Evolutionary conservation across 805 yeast genomes (phyloP).

Genomic region (Ogataea nonfermentans): DNA sequence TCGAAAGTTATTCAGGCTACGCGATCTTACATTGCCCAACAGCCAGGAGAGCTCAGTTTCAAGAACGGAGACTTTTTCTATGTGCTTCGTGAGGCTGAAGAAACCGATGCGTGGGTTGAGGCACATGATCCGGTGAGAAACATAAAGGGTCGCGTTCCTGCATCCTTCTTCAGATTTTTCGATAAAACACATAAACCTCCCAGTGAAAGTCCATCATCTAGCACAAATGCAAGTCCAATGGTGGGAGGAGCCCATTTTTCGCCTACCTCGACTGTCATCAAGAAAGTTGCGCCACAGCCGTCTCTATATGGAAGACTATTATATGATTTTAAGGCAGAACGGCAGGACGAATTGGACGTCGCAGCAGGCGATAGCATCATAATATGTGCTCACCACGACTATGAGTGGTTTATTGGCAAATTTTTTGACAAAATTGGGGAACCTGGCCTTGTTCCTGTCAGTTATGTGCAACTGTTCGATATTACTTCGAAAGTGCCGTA

Average conservation of each 20-base stretch:
- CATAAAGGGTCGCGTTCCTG: constrained; percentile 83
- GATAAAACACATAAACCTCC: constrained; percentile 51
- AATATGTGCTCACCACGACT: constrained; percentile 93
- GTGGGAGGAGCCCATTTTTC: constrained; percentile 12
- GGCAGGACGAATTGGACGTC: constrained; percentile 82
- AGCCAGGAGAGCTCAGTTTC: constrained; percentile 78
- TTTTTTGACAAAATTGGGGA: constrained; percentile 95
- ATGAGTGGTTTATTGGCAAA: constrained; percentile 97
- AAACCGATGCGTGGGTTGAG: constrained; percentile 63
- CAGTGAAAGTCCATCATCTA: constrained; percentile 17
- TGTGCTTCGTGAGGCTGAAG: constrained; percentile 58
- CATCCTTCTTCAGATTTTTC: constrained; percentile 75
- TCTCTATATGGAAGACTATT: constrained; percentile 77
- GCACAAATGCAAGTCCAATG: constrained; percentile 21
- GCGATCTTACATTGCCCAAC: constrained; percentile 72
- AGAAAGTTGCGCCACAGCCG: constrained; percentile 26
- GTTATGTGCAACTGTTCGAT: constrained; percentile 84
- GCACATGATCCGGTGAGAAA: constrained; percentile 84
- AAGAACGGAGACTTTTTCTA: constrained; percentile 85
- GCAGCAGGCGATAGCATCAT: constrained; percentile 84
- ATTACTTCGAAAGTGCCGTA: constrained; percentile 61
- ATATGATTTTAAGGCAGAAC: constrained; percentile 82
- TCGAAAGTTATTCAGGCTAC: constrained; percentile 82
- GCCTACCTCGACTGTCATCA: constrained; percentile 34
- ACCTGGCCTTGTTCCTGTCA: constrained; percentile 93